These are phyloP conservation scores for Ophiorrhiza pumila DNA, from an alignment of 257 asterid genomes.

Conservation along the genomic window DNA sequence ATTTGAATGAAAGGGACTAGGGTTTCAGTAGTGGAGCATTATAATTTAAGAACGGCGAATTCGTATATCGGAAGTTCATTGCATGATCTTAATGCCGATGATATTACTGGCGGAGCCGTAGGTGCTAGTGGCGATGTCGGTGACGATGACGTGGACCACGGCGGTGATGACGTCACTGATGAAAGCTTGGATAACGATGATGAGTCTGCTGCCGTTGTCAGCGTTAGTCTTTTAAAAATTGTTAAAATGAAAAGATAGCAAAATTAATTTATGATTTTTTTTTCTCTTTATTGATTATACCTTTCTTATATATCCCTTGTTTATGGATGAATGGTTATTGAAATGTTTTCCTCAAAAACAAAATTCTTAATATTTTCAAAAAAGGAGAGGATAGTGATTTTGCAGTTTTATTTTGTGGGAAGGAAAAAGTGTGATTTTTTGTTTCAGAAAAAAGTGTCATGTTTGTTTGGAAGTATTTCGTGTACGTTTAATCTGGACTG, in stretches of 20 bases:
- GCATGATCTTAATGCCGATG: constrained; percentile 76
- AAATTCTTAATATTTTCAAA: too few species aligned
- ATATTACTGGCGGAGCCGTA: constrained; percentile 22
- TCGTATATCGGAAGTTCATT: constrained; percentile 68
- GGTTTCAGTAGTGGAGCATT: constrained; percentile 72
- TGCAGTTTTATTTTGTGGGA: not conserved
- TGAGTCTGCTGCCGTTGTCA: constrained; percentile 72
- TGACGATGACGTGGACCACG: constrained; percentile 49
- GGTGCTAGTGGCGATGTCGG: constrained; percentile 17
- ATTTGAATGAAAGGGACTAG: constrained; percentile 53
- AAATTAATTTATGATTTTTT: not conserved
- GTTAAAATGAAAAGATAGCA: too few species aligned
- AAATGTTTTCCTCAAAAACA: too few species aligned
- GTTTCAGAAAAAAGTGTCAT: too few species aligned
- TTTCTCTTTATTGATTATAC: not conserved
- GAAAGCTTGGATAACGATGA: constrained; percentile 58
- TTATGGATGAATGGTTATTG: not conserved
- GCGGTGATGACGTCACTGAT: constrained; percentile 52
- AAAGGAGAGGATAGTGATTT: not conserved
- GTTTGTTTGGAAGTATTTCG: too few species aligned
- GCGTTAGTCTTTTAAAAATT: constrained; percentile 33
- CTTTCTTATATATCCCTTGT: too few species aligned
- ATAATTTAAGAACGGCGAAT: constrained; percentile 62
- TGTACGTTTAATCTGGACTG: not conserved
- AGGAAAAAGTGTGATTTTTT: not conserved